Evolutionary conservation across 2,329 filamentous ascomycete species (phyloP), one percentile per base, ranked within the genome.

Genomic region (Hymenoscyphus albidus): DNA sequence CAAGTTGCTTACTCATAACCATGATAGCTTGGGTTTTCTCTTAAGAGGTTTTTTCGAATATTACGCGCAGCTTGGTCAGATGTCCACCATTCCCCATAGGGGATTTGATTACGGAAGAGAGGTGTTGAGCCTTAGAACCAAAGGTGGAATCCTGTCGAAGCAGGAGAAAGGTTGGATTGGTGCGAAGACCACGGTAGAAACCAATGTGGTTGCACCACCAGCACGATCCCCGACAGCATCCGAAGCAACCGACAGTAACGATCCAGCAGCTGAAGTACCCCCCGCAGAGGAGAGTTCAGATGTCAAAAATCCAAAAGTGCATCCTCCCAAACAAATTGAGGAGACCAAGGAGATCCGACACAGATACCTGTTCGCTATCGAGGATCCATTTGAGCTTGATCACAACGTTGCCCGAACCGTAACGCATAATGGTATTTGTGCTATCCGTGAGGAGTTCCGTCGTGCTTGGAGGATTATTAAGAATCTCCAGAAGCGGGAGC

Each of bases 351-450:
- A 93, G 72, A 83, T 94, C 14, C 85, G 90, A 1, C 86, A 93
- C 72, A 86, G 92, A 13, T 96, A 92, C 75, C 83, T 97, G 4
- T 90, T 97, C 69, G 91, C 92, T 39, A 93, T 97, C 66, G 93
- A 97, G 74, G 93, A 97, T 75, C 93, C 93, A 0, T 97, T 97
- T 72, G 92, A 97, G 78, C 78, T 88, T 1, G 88, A 92, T 51
- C 92, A 97, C 77, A 97, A 97, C 71, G 90, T 97, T 40, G 93
- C 91, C 2, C 83, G 92, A 59, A 96, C 92, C 0, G 92, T 97
- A 0, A 93, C 89, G 6, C 90, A 94, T 72, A 85, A 88, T 66
- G 92, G 92, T 1, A 91, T 96, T 68, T 88, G 91, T 1, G 84
- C 88, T 0, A 95, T 96, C 65, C 83, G 91, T 51, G 89, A 95